Evolutionary conservation across 2,329 filamentous ascomycete species (phyloP), one percentile per base, ranked within the genome.

Genomic region (Aureobasidium vineae): DNA sequence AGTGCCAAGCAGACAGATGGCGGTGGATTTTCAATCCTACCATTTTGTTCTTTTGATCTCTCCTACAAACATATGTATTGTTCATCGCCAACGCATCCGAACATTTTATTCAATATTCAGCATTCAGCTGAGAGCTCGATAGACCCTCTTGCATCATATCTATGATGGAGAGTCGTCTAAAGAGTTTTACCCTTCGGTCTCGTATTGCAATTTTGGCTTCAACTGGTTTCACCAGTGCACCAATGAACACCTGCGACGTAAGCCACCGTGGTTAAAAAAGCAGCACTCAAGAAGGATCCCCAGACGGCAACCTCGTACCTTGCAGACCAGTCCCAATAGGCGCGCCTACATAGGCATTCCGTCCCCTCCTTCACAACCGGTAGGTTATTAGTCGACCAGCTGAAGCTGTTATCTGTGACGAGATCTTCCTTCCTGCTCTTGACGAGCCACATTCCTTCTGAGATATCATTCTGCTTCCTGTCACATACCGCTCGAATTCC

Each of bases 241-340:
- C 60, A 64, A 64, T 64, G 10, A 36, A 31, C 8, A 21, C 23
- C 26, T 53, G 33, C 33, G 47, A 53, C 60, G 10, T 16, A 64
- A 41, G 60, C 60, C 60, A 64, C 49, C 10, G 40, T 65, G 23
- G 50, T 45, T 56, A 65, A 45, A 65, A 65, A 65, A 65, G 60
- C 59, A 63, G 33, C 60, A 53, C 21, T 38, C 47, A 52, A 36
- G 60, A 63, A 53, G 36, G 47, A 52, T 43, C 60, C 45, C 60
- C 60, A 41, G 61, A 53, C 61, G 49, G 50, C 50, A 26, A 64
- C 61, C 49, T 65, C 61, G 61, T 65, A 65, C 61, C 61, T 65
- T 56, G 61, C 61, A 65, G 61, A 36, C 49, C 61, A 41, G 28
- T 53, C 19, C 47, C 49, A 41, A 63, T 53, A 41, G 33, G 47